These are phyloP conservation scores for Coix lacrymajobi DNA, from an alignment of 176 grass and related monocot genomes.

Conservation along the genomic window DNA sequence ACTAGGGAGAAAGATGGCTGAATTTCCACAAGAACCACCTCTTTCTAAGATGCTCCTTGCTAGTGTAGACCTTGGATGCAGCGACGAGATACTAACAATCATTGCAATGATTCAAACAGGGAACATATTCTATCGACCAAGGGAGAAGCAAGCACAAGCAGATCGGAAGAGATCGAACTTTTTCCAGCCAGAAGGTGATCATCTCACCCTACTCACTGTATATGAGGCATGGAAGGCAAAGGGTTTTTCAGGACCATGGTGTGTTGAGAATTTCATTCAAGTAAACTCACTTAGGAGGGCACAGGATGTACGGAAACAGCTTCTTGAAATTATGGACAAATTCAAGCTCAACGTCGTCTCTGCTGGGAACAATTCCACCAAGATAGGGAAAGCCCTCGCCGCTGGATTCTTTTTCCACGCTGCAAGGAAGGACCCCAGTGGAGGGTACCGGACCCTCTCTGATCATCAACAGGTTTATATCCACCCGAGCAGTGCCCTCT, in stretches of 20 bases:
- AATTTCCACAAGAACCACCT: slow-evolving; percentile 88
- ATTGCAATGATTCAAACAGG: slow-evolving; percentile 97
- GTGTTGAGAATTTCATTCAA: slow-evolving; percentile 96
- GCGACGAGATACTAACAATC: slow-evolving; percentile 88
- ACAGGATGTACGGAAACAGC: slow-evolving; percentile 90
- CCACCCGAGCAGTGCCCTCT: neutral
- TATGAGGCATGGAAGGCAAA: slow-evolving; percentile 99
- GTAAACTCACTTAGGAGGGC: slow-evolving; percentile 80
- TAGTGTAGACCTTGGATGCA: slow-evolving; percentile 90
- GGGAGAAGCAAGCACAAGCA: slow-evolving; percentile 89
- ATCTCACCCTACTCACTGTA: slow-evolving; percentile 87
- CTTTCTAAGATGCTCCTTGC: slow-evolving; percentile 93
- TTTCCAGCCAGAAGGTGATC: slow-evolving; percentile 94
- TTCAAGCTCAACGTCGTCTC: slow-evolving; percentile 1
- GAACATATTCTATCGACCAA: slow-evolving; percentile 94
- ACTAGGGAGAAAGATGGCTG: slow-evolving; percentile 93
- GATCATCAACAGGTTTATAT: neutral
- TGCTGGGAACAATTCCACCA: neutral
- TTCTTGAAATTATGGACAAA: slow-evolving; percentile 98
- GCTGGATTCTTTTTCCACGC: neutral
- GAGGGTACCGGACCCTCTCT: neutral
- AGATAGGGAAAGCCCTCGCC: neutral
- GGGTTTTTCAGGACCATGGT: slow-evolving; percentile 96
- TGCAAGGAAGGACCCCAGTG: neutral
- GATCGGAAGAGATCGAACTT: slow-evolving; percentile 95